These are phyloP conservation scores for Botryotinia narcissicola DNA, from an alignment of 2,329 filamentous ascomycete genomes.

Conservation along the genomic window DNA sequence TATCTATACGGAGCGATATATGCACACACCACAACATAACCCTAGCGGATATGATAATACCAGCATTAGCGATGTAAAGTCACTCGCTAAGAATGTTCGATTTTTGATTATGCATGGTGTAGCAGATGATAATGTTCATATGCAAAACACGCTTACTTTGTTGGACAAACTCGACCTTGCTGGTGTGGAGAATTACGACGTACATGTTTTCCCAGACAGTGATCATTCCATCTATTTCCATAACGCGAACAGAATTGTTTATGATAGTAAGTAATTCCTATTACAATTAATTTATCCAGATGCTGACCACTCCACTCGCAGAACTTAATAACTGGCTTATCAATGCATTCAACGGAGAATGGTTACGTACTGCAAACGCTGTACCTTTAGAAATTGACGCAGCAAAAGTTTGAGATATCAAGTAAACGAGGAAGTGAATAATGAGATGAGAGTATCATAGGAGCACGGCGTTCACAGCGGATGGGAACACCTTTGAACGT, in stretches of 20 bases:
- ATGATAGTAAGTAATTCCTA: conserved; percentile 69
- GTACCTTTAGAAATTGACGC: conserved; percentile 36
- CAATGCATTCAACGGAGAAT: conserved; percentile 97
- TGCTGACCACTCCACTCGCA: conserved; percentile 44
- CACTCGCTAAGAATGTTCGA: conserved; percentile 72
- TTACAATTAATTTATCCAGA: neutral
- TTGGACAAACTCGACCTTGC: conserved; percentile 82
- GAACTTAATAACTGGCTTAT: conserved; percentile 87
- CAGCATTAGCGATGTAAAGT: conserved; percentile 69
- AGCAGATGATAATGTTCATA: conserved; percentile 96
- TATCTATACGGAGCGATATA: conserved; percentile 94
- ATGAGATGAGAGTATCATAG: conserved; percentile 10
- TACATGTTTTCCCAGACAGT: conserved; percentile 94
- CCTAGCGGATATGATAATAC: conserved; percentile 70
- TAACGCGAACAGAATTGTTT: conserved; percentile 86
- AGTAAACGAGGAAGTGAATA: neutral
- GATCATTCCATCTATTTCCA: conserved; percentile 96
- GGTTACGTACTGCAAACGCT: conserved; percentile 54
- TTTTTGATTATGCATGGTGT: conserved; percentile 96
- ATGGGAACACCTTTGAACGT: neutral
- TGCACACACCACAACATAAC: conserved; percentile 91
- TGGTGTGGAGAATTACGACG: conserved; percentile 87
- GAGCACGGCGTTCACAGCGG: neutral
- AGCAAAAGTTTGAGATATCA: conserved; percentile 12
- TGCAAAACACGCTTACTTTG: conserved; percentile 87